These are phyloP conservation scores for Ricinus communis DNA, from an alignment of 345 rosid genomes.

Conservation along the genomic window DNA sequence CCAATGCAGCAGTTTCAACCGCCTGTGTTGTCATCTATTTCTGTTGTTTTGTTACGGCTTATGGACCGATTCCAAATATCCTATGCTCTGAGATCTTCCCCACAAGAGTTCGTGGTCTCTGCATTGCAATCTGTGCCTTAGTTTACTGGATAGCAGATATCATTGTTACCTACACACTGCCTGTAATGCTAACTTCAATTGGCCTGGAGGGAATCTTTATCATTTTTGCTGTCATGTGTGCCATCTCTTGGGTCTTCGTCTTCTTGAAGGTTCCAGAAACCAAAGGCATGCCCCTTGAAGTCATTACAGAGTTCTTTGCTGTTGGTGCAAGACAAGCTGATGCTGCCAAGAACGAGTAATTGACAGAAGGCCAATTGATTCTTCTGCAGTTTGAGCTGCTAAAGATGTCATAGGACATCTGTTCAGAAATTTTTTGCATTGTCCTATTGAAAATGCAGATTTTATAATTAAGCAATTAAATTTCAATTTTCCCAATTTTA, in stretches of 20 bases:
- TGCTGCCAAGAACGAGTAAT: conserved; percentile 42
- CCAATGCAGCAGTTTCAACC: conserved; percentile 70
- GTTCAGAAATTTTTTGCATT: conserved; percentile 19
- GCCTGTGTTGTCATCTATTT: conserved; percentile 76
- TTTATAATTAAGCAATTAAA: not conserved
- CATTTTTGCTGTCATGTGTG: conserved; percentile 73
- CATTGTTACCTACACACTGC: conserved; percentile 83
- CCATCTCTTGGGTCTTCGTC: conserved; percentile 78
- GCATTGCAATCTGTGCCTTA: conserved; percentile 90
- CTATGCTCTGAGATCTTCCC: conserved; percentile 99
- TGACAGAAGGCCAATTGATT: not conserved
- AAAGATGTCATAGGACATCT: not conserved
- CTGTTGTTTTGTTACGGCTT: conserved; percentile 83
- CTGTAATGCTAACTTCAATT: conserved; percentile 73
- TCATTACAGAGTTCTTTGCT: conserved; percentile 91
- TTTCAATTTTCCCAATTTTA: not conserved
- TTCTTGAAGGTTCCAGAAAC: conserved; percentile 95
- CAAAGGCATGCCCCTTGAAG: conserved; percentile 98
- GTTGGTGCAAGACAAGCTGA: conserved; percentile 72
- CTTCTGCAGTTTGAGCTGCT: conserved; percentile 11
- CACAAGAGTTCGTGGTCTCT: conserved; percentile 92
- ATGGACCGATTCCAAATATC: conserved; percentile 93
- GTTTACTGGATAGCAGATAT: conserved; percentile 87
- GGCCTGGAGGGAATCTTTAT: conserved; percentile 79
- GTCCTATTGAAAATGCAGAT: conserved; percentile 11